Evolutionary conservation across 169 alveolate species (phyloP).

Genomic region (Plasmodium inui): DNA sequence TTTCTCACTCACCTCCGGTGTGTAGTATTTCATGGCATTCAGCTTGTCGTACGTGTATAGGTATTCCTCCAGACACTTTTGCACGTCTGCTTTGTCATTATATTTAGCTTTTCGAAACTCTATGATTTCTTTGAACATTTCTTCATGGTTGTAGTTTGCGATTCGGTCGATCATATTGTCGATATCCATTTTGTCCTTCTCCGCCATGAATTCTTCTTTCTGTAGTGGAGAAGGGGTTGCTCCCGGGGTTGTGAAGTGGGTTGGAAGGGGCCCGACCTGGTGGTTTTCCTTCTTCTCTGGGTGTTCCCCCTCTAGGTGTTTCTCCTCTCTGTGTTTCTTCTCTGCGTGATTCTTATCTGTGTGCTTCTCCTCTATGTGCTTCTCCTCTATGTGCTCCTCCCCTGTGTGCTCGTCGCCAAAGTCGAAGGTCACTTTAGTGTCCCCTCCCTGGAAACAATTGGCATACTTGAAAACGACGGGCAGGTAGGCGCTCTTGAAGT

Average conservation of each 20-base stretch:
- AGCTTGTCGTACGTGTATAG: constrained; percentile 59
- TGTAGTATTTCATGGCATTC: constrained; percentile 9
- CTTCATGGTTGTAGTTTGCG: constrained; percentile 62
- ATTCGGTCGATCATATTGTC: constrained; percentile 30
- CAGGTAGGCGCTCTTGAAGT: constrained; percentile 36
- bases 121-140: constrained; percentile 61
- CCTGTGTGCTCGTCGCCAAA: neutral
- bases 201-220: constrained; percentile 4
- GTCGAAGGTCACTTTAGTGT: neutral
- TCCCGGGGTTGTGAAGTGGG: neutral
- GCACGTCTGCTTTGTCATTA: constrained; percentile 53
- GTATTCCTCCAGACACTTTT: constrained; percentile 64
- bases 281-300: neutral
- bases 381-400: neutral
- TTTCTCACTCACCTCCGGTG: neutral
- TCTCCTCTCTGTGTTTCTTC: neutral
- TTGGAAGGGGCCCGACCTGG: neutral
- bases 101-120: constrained; percentile 49
- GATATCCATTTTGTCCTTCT: constrained; percentile 44
- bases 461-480: constrained; percentile 47
- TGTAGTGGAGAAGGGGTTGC: neutral
- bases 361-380: neutral
- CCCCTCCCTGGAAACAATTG: constrained; percentile 12
- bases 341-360: neutral
- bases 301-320: too few relatives aligned